Percentiles rank a stretch among this genome's conserved stretches.
Evolutionary conservation across 352 stramenopile genomes (phyloP).

Genomic region (Phytophthora sojae): DNA sequence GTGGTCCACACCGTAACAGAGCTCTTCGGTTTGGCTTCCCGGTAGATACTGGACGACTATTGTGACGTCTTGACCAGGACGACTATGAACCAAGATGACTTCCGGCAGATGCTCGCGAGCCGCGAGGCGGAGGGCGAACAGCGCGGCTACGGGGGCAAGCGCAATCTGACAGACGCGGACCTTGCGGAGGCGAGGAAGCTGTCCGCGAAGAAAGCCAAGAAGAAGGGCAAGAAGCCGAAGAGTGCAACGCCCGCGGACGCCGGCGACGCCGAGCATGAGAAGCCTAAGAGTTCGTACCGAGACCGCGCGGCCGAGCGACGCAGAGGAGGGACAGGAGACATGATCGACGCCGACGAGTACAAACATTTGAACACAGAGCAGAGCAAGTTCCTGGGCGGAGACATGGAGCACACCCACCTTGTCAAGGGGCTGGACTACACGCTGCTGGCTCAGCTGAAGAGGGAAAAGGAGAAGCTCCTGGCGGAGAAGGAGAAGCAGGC

Average conservation of each 20-base stretch:
- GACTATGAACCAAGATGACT: conserved; percentile 83
- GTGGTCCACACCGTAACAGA: background rate
- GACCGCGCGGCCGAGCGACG: conserved; percentile 77
- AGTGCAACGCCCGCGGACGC: conserved; percentile 16
- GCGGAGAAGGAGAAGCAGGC: conserved; percentile 40
- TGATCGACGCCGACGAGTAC: conserved; percentile 60
- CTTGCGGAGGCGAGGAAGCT: conserved; percentile 58
- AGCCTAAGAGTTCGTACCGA: conserved; percentile 44
- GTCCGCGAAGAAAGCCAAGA: conserved; percentile 68
- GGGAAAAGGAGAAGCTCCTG: conserved; percentile 72
- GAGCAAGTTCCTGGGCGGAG: conserved; percentile 85
- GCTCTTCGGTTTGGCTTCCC: background rate
- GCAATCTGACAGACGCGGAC: conserved; percentile 63
- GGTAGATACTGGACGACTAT: background rate
- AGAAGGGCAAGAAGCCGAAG: conserved; percentile 55
- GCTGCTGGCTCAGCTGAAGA: conserved; percentile 87
- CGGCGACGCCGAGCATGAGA: conserved; percentile 1
- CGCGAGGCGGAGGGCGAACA: conserved; percentile 22
- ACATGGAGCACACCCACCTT: conserved; percentile 88
- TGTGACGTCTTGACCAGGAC: background rate
- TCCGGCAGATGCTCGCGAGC: conserved; percentile 62
- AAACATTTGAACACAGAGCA: conserved; percentile 73
- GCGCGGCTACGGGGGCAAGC: conserved; percentile 57
- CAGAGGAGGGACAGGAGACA: conserved; percentile 40
- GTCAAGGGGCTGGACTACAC: conserved; percentile 92